phyloP scores from a whole-genome alignment of 352 stramenopile genomes.

The Globisporangium iwayamae region DNA sequence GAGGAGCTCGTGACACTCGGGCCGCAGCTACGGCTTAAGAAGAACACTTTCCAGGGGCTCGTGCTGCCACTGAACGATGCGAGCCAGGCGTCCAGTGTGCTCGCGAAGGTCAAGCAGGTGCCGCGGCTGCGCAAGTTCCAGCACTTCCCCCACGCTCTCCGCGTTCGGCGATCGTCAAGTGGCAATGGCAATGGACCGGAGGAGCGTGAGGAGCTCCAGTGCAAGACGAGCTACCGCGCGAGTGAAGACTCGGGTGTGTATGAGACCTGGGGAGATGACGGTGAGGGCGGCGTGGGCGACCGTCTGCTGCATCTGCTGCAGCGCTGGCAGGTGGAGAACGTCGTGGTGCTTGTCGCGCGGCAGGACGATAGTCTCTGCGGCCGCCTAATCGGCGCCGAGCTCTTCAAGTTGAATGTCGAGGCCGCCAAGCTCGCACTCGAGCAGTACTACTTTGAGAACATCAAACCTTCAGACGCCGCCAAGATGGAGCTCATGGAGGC shows the following conservation, averaged over 20 bases:
- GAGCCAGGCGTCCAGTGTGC: constrained; percentile 19
- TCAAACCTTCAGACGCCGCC: constrained; percentile 38
- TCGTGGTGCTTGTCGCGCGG: constrained; percentile 60
- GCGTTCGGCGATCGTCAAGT: constrained; percentile 20
- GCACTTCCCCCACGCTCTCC: constrained; percentile 45
- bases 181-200: neutral
- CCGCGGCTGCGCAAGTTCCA: constrained; percentile 42
- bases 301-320: constrained; percentile 78
- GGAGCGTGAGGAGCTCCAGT: constrained; percentile 3
- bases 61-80: constrained; percentile 36
- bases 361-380: constrained; percentile 63
- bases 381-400: constrained; percentile 54
- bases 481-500: constrained; percentile 41
- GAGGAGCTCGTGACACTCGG: constrained; percentile 37
- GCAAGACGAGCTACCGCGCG: constrained; percentile 8
- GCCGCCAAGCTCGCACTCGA: constrained; percentile 73
- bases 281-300: constrained; percentile 52
- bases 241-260: constrained; percentile 28
- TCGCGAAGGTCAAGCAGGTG: constrained; percentile 27
- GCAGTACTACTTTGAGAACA: constrained; percentile 58
- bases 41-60: constrained; percentile 70
- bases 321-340: constrained; percentile 76
- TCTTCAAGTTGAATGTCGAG: constrained; percentile 68
- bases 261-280: constrained; percentile 57
- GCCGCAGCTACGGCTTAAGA: constrained; percentile 53